Conservation (phyloP, 768 basidiomycete genomes). For the Lentinula raphanica region DNA sequence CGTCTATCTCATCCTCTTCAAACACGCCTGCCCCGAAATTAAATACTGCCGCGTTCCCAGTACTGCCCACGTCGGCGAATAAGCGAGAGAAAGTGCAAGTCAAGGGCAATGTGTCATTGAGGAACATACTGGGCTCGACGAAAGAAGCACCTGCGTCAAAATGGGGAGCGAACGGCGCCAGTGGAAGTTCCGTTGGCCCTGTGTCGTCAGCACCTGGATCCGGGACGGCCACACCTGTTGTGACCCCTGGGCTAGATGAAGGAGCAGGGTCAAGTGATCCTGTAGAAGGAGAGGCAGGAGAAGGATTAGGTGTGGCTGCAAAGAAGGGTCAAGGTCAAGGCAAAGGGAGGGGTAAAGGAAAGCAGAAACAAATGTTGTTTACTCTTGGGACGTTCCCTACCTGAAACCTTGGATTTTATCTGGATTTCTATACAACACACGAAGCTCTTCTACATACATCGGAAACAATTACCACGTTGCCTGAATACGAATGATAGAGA, state of each 20-base stretch:
- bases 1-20: constrained; percentile 9
- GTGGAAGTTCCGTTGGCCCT: not conserved
- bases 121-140: constrained; percentile 58
- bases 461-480: no score
- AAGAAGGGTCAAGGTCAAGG: constrained; percentile 47
- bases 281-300: not conserved
- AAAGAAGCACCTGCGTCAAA: constrained; percentile 29
- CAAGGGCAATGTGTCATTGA: constrained; percentile 61
- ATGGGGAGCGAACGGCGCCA: constrained; percentile 27
- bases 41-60: constrained; percentile 61
- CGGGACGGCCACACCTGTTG: not conserved
- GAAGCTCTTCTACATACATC: no score
- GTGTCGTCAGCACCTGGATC: not conserved
- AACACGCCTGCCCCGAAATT: constrained; percentile 37
- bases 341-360: constrained; percentile 74
- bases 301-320: constrained; percentile 5
- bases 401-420: not conserved
- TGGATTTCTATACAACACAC: no score
- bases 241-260: not conserved
- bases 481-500: no score
- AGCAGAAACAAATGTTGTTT: constrained; percentile 83
- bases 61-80: constrained; percentile 46
- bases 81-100: constrained; percentile 41
- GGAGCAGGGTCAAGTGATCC: not conserved
- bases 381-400: constrained; percentile 21